Percentiles rank a stretch among this genome's conserved stretches.
Conservation (phyloP, 2,329 filamentous ascomycete species). For the Hymenoscyphus linearis region DNA sequence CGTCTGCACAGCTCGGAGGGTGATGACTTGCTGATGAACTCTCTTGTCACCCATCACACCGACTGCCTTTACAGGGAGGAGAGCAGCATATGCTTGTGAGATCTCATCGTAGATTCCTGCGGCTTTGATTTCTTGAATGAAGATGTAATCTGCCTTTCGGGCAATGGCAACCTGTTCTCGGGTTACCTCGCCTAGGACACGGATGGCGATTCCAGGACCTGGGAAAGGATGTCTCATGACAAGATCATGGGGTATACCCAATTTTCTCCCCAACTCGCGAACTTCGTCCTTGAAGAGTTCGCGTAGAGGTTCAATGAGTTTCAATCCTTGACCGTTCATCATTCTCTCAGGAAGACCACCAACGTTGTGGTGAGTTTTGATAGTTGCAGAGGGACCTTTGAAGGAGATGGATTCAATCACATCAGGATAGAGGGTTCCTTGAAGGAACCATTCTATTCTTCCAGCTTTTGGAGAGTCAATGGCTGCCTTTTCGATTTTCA, state of each 20-base stretch:
- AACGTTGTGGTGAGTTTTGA: conserved; percentile 69
- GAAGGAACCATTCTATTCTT: conserved; percentile 79
- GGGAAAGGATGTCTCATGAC: conserved; percentile 77
- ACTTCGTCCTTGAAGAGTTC: conserved; percentile 85
- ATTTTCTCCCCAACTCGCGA: conserved; percentile 59
- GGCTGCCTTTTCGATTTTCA: conserved; percentile 66
- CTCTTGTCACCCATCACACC: conserved; percentile 66
- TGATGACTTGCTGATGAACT: conserved; percentile 58
- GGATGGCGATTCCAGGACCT: conserved; percentile 64
- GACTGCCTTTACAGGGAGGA: conserved; percentile 60
- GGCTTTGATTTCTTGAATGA: conserved; percentile 68
- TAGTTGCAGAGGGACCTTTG: conserved; percentile 65
- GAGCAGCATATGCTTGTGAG: conserved; percentile 64
- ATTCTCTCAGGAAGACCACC: conserved; percentile 59
- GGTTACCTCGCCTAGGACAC: conserved; percentile 77
- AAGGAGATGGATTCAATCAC: conserved; percentile 60
- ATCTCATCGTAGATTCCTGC: conserved; percentile 70
- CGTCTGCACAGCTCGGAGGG: conserved; percentile 56
- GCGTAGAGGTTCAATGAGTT: conserved; percentile 73
- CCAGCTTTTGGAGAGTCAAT: conserved; percentile 62
- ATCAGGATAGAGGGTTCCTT: conserved; percentile 69
- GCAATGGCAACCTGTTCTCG: conserved; percentile 73
- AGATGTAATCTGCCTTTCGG: conserved; percentile 71
- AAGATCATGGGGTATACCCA: conserved; percentile 68
- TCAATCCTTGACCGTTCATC: conserved; percentile 47